These are phyloP conservation scores for Fusarium sp. DNA, from an alignment of 2,329 filamentous ascomycete genomes.

Conservation along the genomic window DNA sequence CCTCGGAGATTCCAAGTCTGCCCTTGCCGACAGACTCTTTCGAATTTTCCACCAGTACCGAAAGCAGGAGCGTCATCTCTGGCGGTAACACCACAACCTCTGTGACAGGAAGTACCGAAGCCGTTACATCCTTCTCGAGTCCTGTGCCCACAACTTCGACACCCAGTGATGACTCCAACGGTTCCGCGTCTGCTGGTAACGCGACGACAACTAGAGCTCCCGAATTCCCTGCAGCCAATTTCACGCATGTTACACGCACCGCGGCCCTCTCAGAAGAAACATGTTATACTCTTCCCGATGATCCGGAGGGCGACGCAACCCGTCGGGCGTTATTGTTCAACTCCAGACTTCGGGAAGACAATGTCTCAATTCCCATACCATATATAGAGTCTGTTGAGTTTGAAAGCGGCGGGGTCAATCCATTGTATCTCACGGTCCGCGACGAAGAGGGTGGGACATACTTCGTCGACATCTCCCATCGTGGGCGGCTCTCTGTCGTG, in stretches of 20 bases:
- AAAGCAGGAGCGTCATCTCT: not conserved
- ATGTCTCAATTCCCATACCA: conserved; percentile 50
- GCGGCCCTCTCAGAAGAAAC: conserved; percentile 46
- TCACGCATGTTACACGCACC: conserved; percentile 50
- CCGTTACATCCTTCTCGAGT: conserved; percentile 34
- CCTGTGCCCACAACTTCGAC: conserved; percentile 15
- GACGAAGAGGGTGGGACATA: conserved; percentile 47
- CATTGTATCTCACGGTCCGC: conserved; percentile 51
- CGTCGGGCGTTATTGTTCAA: conserved; percentile 50
- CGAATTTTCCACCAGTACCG: not conserved
- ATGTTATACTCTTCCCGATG: conserved; percentile 49
- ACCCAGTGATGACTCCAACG: conserved; percentile 1
- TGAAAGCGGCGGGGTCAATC: conserved; percentile 48
- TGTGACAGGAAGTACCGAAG: not conserved
- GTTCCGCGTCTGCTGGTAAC: conserved; percentile 22
- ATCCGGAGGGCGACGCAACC: conserved; percentile 39
- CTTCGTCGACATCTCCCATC: conserved; percentile 52
- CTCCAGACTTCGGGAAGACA: conserved; percentile 46
- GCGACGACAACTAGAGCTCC: conserved; percentile 17
- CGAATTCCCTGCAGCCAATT: conserved; percentile 48
- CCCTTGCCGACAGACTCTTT: conserved; percentile 8
- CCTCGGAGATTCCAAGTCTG: conserved; percentile 11
- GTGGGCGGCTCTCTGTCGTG: conserved; percentile 49
- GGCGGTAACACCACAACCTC: not conserved
- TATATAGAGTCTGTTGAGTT: conserved; percentile 55